phyloP scores from a whole-genome alignment of 2,329 filamentous ascomycete species.

The Chalara sp. region DNA sequence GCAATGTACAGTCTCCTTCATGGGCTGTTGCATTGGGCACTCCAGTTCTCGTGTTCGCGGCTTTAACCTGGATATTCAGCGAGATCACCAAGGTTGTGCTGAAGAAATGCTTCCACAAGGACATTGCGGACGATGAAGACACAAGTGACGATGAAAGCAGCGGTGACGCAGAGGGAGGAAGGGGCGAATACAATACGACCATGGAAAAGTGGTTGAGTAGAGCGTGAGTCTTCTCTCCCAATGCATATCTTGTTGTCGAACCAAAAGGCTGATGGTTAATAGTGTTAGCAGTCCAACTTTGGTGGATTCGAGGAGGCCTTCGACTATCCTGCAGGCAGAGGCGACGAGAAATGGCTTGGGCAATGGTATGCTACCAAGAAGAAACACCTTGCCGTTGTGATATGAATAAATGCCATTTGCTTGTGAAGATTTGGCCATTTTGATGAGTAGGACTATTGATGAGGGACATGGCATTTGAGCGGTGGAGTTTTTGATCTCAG shows the following conservation, averaged over 20 bases:
- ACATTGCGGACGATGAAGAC: neutral
- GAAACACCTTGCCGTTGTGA: too few species aligned
- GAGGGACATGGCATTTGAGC: too few species aligned
- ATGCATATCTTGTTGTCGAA: neutral
- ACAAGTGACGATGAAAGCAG: neutral
- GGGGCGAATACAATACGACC: neutral
- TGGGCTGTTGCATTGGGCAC: slow-evolving; percentile 53
- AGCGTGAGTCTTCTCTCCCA: neutral
- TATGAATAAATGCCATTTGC: too few species aligned
- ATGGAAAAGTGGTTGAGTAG: neutral
- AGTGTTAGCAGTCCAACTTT: neutral
- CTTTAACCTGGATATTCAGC: neutral
- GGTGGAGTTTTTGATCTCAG: too few species aligned
- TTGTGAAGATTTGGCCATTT: too few species aligned
- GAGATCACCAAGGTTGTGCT: neutral
- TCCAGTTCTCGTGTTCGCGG: slow-evolving; percentile 47
- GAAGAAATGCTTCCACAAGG: neutral
- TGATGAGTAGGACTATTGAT: too few species aligned
- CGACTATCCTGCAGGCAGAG: too few species aligned
- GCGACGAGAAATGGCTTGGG: too few species aligned
- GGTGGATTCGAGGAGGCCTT: neutral
- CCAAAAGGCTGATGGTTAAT: neutral
- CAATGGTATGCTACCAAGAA: too few species aligned
- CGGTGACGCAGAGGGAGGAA: neutral
- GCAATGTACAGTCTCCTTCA: slow-evolving; percentile 34